A percentile compares a stretch with the other conserved stretches of the same genome.
Conservation (phyloP, 768 basidiomycete genomes). For the Pisolithus orientalis region DNA sequence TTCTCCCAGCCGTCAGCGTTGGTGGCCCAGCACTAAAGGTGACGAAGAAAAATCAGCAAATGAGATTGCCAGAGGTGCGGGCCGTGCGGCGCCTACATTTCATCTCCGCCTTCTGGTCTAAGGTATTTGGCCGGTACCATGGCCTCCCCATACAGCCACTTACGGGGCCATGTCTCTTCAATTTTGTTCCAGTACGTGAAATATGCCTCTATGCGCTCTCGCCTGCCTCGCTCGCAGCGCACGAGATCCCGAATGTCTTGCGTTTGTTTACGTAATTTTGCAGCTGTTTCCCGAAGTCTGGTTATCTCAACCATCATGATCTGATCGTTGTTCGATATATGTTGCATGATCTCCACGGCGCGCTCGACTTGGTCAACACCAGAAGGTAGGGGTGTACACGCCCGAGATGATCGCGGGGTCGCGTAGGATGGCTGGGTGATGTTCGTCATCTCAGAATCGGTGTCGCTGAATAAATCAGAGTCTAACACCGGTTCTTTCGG, state of each 20-base stretch:
- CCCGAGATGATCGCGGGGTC: conserved; percentile 19
- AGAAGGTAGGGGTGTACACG: conserved; percentile 14
- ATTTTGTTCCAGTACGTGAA: conserved; percentile 24
- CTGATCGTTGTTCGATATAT: conserved; percentile 15
- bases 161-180: conserved; percentile 15
- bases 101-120: neutral
- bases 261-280: conserved; percentile 13
- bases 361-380: conserved; percentile 14
- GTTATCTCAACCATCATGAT: conserved; percentile 6
- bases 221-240: conserved; percentile 17
- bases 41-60: neutral
- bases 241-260: conserved; percentile 18
- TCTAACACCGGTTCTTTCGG: neutral
- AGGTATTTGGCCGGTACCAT: conserved; percentile 2
- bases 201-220: conserved; percentile 22
- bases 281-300: conserved; percentile 11
- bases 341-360: conserved; percentile 21
- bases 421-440: conserved; percentile 12
- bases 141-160: conserved; percentile 17
- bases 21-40: neutral
- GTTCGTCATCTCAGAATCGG: conserved; percentile 20
- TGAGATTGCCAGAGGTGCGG: too few species aligned
- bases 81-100: neutral
- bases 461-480: conserved; percentile 11
- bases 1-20: neutral